Evolutionary conservation across 1,139 yeast species (phyloP), one percentile per base, ranked within the genome.

Genomic region (Chernovozyma aurita): DNA sequence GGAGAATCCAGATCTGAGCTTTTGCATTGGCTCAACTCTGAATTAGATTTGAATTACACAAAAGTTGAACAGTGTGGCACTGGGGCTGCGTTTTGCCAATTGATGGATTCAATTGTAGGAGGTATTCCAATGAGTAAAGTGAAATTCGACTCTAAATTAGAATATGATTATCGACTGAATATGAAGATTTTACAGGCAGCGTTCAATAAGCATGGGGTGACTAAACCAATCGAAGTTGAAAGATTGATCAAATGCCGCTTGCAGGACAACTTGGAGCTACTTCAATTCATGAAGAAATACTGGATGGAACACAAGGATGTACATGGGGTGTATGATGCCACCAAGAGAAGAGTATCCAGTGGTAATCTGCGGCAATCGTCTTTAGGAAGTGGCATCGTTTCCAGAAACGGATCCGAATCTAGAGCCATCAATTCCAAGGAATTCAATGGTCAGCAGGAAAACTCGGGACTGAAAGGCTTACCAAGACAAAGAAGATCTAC

Each of bases 21-120:
- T 21, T 63, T 94, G 41, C 76, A 73, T 40, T 94, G 98, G 97
- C 71, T 92, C 46, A 90, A 90, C 54, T 67, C 73, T 34, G 74
- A 85, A 4, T 68, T 87, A 31, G 74, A 73, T 36, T 59, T 88
- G 30, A 70, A 79, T 44, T 76, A 85, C 49, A 70, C 79, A 35
- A 87, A 85, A 52, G 84, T 92, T 2, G 98, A 94, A 54, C 92
- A 88, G 58, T 84, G 96, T 55, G 99, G 99, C 15, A 79, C 84
- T 3, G 99, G 99, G 3, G 96, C 95, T 0, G 94, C 87, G 3
- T 90, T 85, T 57, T 88, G 97, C 59, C 97, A 90, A 59, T 73
- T 92, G 34, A 73, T 90, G 68, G 97, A 92, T 59, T 78, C 90
- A 18, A 78, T 92, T 22, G 85, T 73, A 50, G 80, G 84, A 18